phyloP scores from a whole-genome alignment of 352 stramenopile genomes.

The Pythium rhizo-oryzae region DNA sequence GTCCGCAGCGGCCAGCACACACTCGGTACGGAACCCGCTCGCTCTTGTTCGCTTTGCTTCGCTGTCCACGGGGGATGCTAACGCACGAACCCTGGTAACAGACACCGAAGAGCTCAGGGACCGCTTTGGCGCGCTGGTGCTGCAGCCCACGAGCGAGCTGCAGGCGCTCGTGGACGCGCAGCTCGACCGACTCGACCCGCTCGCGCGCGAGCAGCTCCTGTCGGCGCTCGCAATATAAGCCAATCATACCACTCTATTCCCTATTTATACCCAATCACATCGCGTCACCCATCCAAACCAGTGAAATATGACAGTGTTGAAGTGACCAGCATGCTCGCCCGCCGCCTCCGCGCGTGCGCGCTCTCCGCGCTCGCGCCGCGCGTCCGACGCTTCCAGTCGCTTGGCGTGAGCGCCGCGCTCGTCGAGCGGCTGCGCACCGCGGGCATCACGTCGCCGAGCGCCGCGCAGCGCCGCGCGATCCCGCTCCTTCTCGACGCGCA shows the following conservation, averaged over 20 bases:
- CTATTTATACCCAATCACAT: slow-evolving; percentile 22
- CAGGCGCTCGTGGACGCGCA: slow-evolving; percentile 2
- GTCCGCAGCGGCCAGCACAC: neutral
- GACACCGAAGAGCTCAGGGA: slow-evolving; percentile 11
- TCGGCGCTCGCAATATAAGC: slow-evolving; percentile 22
- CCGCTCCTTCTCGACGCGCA: slow-evolving; percentile 40
- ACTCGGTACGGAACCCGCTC: slow-evolving; percentile 1
- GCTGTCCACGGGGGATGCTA: too few relatives aligned
- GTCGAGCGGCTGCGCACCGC: slow-evolving; percentile 39
- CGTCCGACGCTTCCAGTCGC: slow-evolving; percentile 50
- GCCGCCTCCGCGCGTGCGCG: too few relatives aligned
- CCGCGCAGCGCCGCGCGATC: slow-evolving; percentile 59
- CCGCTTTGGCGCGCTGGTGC: slow-evolving; percentile 25
- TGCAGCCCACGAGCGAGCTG: slow-evolving; percentile 7
- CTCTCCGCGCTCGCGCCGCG: neutral
- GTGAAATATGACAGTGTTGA: slow-evolving; percentile 20
- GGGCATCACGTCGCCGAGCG: slow-evolving; percentile 48
- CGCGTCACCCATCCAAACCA: neutral
- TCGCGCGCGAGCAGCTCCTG: slow-evolving; percentile 13
- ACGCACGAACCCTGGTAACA: neutral
- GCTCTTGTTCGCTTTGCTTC: neutral
- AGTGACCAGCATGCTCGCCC: slow-evolving; percentile 3
- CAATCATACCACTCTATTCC: slow-evolving; percentile 21
- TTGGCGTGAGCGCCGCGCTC: slow-evolving; percentile 47
- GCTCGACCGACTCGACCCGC: slow-evolving; percentile 10